A percentile compares a stretch with the other conserved stretches of the same genome.
Evolutionary conservation across 108 stramenopile genomes (phyloP).

Genomic region (Skeletonema menzelii): DNA sequence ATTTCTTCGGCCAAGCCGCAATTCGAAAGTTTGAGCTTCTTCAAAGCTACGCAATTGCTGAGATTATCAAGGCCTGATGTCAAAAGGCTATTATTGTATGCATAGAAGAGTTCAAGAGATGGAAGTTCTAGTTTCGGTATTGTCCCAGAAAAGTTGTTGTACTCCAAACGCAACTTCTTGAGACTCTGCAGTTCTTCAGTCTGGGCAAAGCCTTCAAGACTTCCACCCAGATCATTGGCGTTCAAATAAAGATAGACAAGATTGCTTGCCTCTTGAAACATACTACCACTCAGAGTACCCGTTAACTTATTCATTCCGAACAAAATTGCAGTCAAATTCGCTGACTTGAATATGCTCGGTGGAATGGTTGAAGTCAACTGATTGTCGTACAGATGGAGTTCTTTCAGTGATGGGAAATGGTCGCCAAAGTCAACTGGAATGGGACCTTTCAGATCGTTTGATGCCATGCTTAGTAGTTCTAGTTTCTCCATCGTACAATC

Average conservation of each 20-base stretch:
- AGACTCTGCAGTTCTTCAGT: conserved; percentile 4
- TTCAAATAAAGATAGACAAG: conserved; percentile 60
- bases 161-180: conserved; percentile 20
- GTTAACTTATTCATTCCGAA: conserved; percentile 49
- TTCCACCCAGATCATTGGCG: conserved; percentile 54
- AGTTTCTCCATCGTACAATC: conserved; percentile 18
- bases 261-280: conserved; percentile 13
- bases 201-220: conserved; percentile 43
- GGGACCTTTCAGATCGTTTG: conserved; percentile 36
- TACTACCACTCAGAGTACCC: conserved; percentile 22
- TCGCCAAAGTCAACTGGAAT: conserved; percentile 17
- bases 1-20: conserved; percentile 23
- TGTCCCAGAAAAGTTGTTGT: conserved; percentile 22
- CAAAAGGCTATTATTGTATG: conserved; percentile 20
- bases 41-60: conserved; percentile 2
- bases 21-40: conserved; percentile 32
- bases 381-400: conserved; percentile 43
- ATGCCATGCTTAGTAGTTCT: conserved; percentile 18
- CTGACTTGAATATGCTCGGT: conserved; percentile 10
- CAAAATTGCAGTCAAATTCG: conserved; percentile 27
- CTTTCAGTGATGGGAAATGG: conserved; percentile 20
- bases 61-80: conserved; percentile 7
- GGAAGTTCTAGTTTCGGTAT: conserved; percentile 18
- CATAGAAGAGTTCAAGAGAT: conserved; percentile 16
- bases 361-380: conserved; percentile 40